Base-by-base conservation (phyloP, 495 filamentous ascomycete genomes). In the Barbatosphaeria neglecta region DNA sequence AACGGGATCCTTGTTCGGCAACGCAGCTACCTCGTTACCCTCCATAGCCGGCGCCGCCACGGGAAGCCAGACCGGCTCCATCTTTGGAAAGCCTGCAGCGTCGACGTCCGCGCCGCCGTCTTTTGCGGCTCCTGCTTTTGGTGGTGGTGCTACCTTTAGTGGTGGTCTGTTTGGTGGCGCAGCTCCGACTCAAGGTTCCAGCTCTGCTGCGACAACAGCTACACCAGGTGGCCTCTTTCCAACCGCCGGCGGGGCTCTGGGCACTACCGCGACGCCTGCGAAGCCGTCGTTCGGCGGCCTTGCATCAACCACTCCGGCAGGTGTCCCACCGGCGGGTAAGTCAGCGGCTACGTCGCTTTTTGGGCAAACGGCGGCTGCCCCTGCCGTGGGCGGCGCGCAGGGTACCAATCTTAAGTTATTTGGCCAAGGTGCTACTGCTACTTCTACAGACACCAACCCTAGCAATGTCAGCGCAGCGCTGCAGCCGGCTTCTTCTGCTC, bases 251-350 rank as follows among this genome's bases (percentile, higher is more conserved):
- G 47, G 37, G 8, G 16, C 54, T 39, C 19, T 46, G 39, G 45
- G 45, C 33, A n/a, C 18, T 16, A 13, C 13, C 4, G 16, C 57
- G 9, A 63, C 60, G 16, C 60, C 60, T 1, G 60, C 60, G 15
- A 63, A 63, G 50, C 51, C 55, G 4, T 16, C 47, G 15, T 59
- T 63, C 43, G 52, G 48, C 4, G 50, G 38, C 0, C 38, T 58
- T 27, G 55, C 50, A 11, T 63, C 60, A 11, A 63, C 60, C 15
- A 63, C 60, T 1, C 60, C 60, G 11, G 60, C 60, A 20, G 60
- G 60, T 2, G 55, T 55, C 15, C 60, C 60, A 40, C 60, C 60
- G 13, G 50, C 53, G 19, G 55, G 52, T 19, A 61, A 57, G 50
- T 46, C 57, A 13, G 44, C 53, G 3, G 47, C 37, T 27, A 15